A percentile compares a stretch with the other conserved stretches of the same genome.
phyloP scores from a whole-genome alignment of 768 basidiomycete genomes.

The Xerocomellus dryophilus region DNA sequence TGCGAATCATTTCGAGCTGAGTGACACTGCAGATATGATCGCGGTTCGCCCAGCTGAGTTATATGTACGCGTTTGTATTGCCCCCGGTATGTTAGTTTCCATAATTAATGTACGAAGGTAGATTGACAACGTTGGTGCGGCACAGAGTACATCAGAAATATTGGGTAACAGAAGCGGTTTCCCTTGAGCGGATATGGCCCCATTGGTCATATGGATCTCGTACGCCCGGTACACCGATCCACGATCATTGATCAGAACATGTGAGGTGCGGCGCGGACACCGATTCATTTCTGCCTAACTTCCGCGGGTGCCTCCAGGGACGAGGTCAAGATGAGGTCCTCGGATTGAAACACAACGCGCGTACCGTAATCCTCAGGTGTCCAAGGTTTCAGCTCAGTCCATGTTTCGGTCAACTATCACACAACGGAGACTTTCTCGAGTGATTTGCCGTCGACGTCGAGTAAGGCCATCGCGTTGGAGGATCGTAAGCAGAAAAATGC shows the following conservation, averaged over 20 bases:
- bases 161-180: slow-evolving; percentile 3
- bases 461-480: slow-evolving; percentile 2
- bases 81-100: not conserved
- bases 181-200: slow-evolving; percentile 1
- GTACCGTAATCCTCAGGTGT: slow-evolving; percentile 3
- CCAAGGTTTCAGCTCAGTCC: slow-evolving; percentile 6
- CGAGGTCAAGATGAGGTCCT: slow-evolving; percentile 11
- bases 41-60: not conserved
- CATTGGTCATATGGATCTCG: not conserved
- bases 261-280: slow-evolving; percentile 4
- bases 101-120: not conserved
- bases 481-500: slow-evolving; percentile 14
- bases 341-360: slow-evolving; percentile 12
- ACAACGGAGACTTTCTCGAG: not conserved
- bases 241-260: slow-evolving; percentile 10
- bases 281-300: slow-evolving; percentile 5
- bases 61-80: not conserved
- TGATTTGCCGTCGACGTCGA: not conserved
- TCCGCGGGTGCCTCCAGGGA: slow-evolving; percentile 1
- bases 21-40: not conserved
- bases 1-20: not conserved
- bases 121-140: not conserved
- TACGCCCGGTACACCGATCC: slow-evolving; percentile 7
- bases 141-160: not conserved
- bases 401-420: slow-evolving; percentile 1